Base-by-base conservation (phyloP, 345 rosid genomes). In the Acer negundo region DNA sequence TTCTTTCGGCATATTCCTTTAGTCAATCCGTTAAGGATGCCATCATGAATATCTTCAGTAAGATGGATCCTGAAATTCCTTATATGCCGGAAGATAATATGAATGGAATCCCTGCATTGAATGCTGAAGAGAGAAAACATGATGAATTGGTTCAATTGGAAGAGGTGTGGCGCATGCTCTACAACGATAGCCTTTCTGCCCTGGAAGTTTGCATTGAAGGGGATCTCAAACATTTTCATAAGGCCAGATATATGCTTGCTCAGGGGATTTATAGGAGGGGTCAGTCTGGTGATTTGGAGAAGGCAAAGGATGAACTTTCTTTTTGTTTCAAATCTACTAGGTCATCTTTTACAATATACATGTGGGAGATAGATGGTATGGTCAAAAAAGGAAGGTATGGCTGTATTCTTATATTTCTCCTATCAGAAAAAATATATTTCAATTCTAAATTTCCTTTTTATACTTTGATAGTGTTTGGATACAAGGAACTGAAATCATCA, bases 361-460 rank as follows among this genome's bases (percentile, higher is more conserved):
- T 94, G 99, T 96, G 99, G 99, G 99, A 96, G 90, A 96, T 96
- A 75, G 99, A 95, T 88, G 96, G 98, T 83, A 89, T 92, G 97
- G 97, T 91, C 59, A 94, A 90, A 83, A 93, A 94, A 78, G 98
- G 98, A 87, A 95, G 94, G 99, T 95, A 81, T 53, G 80, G 7
- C 51, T 17, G 56, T 66, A 79, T 35, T 62, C 73, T 35, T 20
- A 23, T 46, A 1, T n/a, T 10, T 59, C 63, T 59, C 63, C 23
- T 59, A 10, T 53, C 8, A 49, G 63, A 10, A 59, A 22, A 20
- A 20, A 59, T 59, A 7, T 59, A 53, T 59, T 59, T 7, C 12
- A 9, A 59, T 59, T 46, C 63, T 59, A 7, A 58, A 42, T 59
- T 62, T 13, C 28, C 46, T 12, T 53, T 65, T 62, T 64, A 51